Conservation (phyloP, 352 stramenopile species). For the Nothophytophthora sp. region DNA sequence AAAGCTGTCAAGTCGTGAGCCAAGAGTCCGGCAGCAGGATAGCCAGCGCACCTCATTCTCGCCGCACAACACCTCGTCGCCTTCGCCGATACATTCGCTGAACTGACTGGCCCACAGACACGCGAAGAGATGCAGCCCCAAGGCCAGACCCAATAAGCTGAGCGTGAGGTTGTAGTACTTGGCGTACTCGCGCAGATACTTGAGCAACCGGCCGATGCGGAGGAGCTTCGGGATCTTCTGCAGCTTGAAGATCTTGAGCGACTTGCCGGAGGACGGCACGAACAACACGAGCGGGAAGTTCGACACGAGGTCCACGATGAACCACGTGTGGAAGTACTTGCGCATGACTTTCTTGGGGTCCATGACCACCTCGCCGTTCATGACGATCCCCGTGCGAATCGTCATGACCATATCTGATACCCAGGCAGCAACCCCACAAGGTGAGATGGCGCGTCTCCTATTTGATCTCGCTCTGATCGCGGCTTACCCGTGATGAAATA, state of each 20-base stretch:
- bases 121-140: constrained; percentile 72
- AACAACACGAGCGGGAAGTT: constrained; percentile 83
- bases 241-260: constrained; percentile 83
- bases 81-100: constrained; percentile 51
- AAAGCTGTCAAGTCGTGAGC: neutral
- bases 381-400: constrained; percentile 71
- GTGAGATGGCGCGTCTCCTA: neutral
- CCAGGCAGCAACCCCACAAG: neutral
- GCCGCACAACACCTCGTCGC: constrained; percentile 32
- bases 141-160: constrained; percentile 62
- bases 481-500: constrained; percentile 78
- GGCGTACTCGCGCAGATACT: constrained; percentile 80
- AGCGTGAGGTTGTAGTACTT: constrained; percentile 86
- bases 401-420: constrained; percentile 80
- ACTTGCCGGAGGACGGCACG: constrained; percentile 59
- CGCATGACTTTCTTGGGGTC: constrained; percentile 52
- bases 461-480: neutral
- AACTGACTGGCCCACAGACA: constrained; percentile 77
- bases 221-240: constrained; percentile 87
- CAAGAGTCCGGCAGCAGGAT: neutral
- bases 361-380: constrained; percentile 84
- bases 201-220: constrained; percentile 67
- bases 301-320: constrained; percentile 81
- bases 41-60: constrained; percentile 35
- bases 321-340: constrained; percentile 81